Base-by-base conservation (phyloP, 805 yeast genomes). In the Candida manassasensis region DNA sequence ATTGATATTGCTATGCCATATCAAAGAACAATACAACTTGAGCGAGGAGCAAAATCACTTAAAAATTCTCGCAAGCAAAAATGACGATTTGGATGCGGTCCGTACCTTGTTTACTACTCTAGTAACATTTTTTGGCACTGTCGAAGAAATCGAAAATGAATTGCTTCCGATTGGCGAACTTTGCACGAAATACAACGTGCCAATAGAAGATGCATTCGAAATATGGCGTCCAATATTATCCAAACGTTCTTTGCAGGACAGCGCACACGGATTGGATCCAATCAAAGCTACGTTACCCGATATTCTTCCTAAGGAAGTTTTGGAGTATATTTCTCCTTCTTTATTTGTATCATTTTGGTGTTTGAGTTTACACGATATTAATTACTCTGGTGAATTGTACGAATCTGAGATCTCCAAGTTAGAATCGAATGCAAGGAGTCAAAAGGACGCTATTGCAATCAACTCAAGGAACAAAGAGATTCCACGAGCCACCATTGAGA, bases 331-430 rank as follows among this genome's bases (percentile, higher is more conserved):
- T 2, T 47, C 63, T 2, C 50, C 57, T 10, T 67, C 63, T 0
- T 59, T 86, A 19, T 84, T 71, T 48, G 59, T 65, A 2, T 61
- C 72, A 1, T 89, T 88, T 47, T 89, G 96, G 96, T 75, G 67
- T 41, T 61, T 83, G 21, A 71, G 81, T 0, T 58, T 86, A 6
- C 79, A 82, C 49, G 96, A 88, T 48, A 74, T 88, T 21, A 72
- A 74, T 40, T 81, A 59, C 50, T 70, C 75, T 2, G 59, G 60
- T 5, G 44, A 50, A 1, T 50, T 75, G 2, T 88, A 89, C 50
- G 65, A 63, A 9, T 49, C 51, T 3, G 81, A 77, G 40, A 45
- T 59, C 17, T 44, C 48, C 2, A 75, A 68, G 38, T 47, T 76
- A 11, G 50, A 56, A 21, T 55, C 62, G 1, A 57, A 52, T 19